Base-by-base conservation (phyloP, 129 eudicot genomes). In the Saposhnikovia divaricata region DNA sequence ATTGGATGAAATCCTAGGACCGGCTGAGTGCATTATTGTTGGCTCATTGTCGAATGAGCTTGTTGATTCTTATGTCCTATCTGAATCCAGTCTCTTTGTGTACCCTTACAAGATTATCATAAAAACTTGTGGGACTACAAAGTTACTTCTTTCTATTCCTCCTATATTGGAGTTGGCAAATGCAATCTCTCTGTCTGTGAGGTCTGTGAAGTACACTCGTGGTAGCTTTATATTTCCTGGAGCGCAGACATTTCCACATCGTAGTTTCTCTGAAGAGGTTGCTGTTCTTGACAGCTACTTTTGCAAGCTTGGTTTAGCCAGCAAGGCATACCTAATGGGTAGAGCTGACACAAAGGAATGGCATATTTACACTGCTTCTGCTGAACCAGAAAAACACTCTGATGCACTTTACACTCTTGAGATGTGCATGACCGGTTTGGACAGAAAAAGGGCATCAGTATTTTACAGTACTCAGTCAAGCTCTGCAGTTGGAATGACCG, bases 21-120 rank as follows among this genome's bases (percentile, higher is more conserved):
- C 98, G n/a, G 97, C 98, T 50, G 93, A 91, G 78, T 93, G 98
- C 89, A 91, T 96, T 63, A 91, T 93, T 16, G 98, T 93, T 46
- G 86, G 86, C 74, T 88, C 96, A 2, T 69, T 93, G 77, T 84
- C 89, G 6, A 93, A 93, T 37, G 87, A 84, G 42, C 59, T 75
- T 39, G 83, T 93, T 44, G 98, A 93, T 77, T 93, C 98, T 18
- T 93, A 93, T 47, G 97, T 93, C 45, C 90, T 93, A 19, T 93
- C 96, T 0, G 98, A 93, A 82, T 93, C 97, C 48, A 93, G 98
- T 81, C 94, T 91, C 66, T 93, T 93, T 82, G 89, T 93, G 39
- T 93, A 89, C 87, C 80, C 97, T 2, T 80, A 88, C 86, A 91
- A 91, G 84, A 80, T 93, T 70, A 89, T 93, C 69, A 83, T 93